A percentile compares a stretch with the other conserved stretches of the same genome.
These are phyloP conservation scores for Termitomyces sp. DNA, from an alignment of 768 basidiomycete species.

Conservation along the genomic window DNA sequence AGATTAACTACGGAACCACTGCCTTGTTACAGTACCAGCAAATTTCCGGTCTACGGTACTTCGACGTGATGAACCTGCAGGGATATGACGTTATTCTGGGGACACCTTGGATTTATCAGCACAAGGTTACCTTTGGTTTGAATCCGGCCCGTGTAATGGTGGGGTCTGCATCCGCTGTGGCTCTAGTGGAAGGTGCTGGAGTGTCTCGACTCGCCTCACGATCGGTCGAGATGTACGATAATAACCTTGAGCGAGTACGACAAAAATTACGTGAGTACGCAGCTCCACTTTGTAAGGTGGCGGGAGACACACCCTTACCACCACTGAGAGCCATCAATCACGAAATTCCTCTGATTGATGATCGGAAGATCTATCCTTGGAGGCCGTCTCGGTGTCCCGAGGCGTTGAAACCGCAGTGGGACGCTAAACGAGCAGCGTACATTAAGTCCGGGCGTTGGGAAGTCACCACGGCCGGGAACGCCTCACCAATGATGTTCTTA, in stretches of 20 bases:
- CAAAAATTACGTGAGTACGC: background rate
- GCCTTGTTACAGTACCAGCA: background rate
- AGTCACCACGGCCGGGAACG: too few species aligned
- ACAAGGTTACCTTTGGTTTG: background rate
- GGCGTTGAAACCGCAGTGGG: constrained; percentile 28
- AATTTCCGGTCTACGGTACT: background rate
- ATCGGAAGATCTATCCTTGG: constrained; percentile 28
- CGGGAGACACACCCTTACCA: constrained; percentile 26
- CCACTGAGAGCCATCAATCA: constrained; percentile 20
- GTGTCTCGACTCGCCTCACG: too few species aligned
- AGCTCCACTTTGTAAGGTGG: background rate
- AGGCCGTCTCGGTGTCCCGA: constrained; percentile 36
- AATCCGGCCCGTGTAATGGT: background rate
- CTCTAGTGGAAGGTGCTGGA: too few species aligned
- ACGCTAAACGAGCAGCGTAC: constrained; percentile 28
- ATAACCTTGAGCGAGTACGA: too few species aligned
- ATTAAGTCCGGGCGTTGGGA: constrained; percentile 20
- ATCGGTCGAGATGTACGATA: too few species aligned
- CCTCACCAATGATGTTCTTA: too few species aligned
- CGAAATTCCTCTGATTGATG: background rate
- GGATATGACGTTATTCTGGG: background rate
- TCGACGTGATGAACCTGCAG: background rate
- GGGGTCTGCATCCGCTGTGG: too few species aligned
- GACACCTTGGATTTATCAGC: background rate
- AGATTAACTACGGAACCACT: background rate